These are phyloP conservation scores for Populus nigra DNA, from an alignment of 345 rosid species.

Conservation along the genomic window DNA sequence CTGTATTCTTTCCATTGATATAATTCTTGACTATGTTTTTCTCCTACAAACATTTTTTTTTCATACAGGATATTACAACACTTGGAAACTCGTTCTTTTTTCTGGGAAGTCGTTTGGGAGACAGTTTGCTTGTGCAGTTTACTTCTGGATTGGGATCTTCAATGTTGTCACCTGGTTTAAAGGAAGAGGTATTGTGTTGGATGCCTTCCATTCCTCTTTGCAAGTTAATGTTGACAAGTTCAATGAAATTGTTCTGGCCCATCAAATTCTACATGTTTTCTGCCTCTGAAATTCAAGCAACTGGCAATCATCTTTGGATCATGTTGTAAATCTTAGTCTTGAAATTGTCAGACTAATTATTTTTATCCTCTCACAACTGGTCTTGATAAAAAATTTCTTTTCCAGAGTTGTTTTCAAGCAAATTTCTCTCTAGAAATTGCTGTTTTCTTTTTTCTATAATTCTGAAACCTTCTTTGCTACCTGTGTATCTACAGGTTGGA, in stretches of 20 bases:
- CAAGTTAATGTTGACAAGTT: background rate
- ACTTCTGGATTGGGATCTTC: conserved; percentile 65
- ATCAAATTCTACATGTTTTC: background rate
- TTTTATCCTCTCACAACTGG: background rate
- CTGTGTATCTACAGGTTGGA: conserved; percentile 56
- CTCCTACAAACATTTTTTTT: conserved; percentile 21
- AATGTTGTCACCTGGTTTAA: conserved; percentile 52
- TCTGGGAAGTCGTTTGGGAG: conserved; percentile 91
- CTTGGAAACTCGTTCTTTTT: conserved; percentile 82
- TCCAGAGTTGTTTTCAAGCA: background rate
- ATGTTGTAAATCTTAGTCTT: background rate
- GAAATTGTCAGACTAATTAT: background rate
- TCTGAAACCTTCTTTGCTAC: too few relatives aligned
- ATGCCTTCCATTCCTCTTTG: conserved; percentile 2
- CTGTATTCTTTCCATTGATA: conserved; percentile 4
- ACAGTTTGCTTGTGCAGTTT: conserved; percentile 94
- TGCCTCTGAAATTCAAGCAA: background rate
- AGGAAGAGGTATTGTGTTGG: conserved; percentile 69
- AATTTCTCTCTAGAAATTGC: background rate
- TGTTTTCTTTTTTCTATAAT: background rate
- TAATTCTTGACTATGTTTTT: conserved; percentile 9
- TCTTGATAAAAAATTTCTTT: background rate
- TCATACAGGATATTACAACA: conserved; percentile 71
- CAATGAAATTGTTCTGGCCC: too few relatives aligned
- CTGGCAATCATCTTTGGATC: background rate